Evolutionary conservation across 2,329 filamentous ascomycete genomes (phyloP).

Genomic region (Septoria petroselini): DNA sequence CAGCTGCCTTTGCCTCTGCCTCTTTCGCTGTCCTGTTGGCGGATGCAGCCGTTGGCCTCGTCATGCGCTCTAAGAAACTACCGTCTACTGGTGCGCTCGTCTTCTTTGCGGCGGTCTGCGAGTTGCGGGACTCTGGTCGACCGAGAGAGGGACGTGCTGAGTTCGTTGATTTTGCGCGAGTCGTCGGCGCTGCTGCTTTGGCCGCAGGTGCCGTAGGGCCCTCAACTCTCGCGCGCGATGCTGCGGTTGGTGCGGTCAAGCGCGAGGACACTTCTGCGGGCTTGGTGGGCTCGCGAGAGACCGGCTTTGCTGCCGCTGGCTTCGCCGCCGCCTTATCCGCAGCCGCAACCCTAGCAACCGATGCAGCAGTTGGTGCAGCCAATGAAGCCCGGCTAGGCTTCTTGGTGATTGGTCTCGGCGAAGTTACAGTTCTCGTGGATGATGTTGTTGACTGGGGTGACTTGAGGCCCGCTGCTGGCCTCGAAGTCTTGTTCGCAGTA

Average conservation of each 20-base stretch:
- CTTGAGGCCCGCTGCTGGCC: constrained; percentile 14
- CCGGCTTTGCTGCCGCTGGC: constrained; percentile 34
- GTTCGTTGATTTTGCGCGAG: constrained; percentile 33
- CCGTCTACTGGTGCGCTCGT: constrained; percentile 61
- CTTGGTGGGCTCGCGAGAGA: constrained; percentile 65
- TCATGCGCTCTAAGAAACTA: constrained; percentile 76
- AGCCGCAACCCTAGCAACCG: constrained; percentile 30
- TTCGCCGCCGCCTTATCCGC: constrained; percentile 24
- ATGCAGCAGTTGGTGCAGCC: constrained; percentile 37
- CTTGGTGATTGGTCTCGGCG: constrained; percentile 22
- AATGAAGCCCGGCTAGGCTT: constrained; percentile 38
- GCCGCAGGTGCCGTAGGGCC: constrained; percentile 27
- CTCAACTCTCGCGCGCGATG: constrained; percentile 63
- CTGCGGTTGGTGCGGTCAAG: constrained; percentile 66
- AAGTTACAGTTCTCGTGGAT: constrained; percentile 14
- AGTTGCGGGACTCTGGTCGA: constrained; percentile 49
- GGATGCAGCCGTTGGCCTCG: constrained; percentile 69
- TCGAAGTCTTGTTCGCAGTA: constrained; percentile 21
- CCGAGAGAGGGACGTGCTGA: constrained; percentile 39
- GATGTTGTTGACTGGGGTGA: constrained; percentile 18
- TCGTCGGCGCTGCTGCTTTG: constrained; percentile 32
- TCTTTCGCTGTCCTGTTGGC: constrained; percentile 63
- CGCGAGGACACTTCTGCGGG: constrained; percentile 65
- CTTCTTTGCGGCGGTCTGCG: constrained; percentile 38
- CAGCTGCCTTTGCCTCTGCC: constrained; percentile 42